Conservation (phyloP, 345 rosid genomes). For the Microcos paniculata region DNA sequence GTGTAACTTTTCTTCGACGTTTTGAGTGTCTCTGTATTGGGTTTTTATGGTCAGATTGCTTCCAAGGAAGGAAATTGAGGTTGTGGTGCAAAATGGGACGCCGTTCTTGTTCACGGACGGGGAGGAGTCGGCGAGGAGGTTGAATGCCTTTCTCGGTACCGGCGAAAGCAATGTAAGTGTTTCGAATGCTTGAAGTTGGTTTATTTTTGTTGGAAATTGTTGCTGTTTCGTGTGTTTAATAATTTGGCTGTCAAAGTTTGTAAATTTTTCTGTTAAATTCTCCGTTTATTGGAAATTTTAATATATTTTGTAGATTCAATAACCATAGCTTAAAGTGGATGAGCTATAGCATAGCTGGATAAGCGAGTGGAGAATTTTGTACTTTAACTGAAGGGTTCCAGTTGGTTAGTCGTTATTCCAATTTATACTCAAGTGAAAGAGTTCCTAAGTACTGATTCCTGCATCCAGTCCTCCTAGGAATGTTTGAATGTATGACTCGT, state of each 20-base stretch:
- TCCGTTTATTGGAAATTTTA: neutral
- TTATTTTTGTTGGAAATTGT: neutral
- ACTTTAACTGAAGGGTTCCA: neutral
- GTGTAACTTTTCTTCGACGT: neutral
- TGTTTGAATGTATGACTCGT: neutral
- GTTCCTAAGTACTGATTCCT: neutral
- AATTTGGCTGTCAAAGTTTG: neutral
- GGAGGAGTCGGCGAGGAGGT: constrained; percentile 53
- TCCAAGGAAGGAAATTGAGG: constrained; percentile 63
- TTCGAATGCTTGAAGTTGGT: neutral
- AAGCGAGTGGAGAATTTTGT: too few relatives aligned
- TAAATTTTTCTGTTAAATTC: neutral
- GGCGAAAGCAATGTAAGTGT: constrained; percentile 36
- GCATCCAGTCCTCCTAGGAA: neutral
- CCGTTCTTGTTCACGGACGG: constrained; percentile 65
- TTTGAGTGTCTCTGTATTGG: neutral
- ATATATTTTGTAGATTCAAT: too few relatives aligned
- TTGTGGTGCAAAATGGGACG: constrained; percentile 52
- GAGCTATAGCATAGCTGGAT: neutral
- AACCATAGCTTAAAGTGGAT: too few relatives aligned
- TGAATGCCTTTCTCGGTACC: constrained; percentile 48
- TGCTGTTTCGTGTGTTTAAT: neutral
- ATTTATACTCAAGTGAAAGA: neutral
- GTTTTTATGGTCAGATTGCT: constrained; percentile 44
- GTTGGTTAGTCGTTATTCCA: neutral